Base-by-base conservation (phyloP, 352 stramenopile genomes). In the Pythium sp. region DNA sequence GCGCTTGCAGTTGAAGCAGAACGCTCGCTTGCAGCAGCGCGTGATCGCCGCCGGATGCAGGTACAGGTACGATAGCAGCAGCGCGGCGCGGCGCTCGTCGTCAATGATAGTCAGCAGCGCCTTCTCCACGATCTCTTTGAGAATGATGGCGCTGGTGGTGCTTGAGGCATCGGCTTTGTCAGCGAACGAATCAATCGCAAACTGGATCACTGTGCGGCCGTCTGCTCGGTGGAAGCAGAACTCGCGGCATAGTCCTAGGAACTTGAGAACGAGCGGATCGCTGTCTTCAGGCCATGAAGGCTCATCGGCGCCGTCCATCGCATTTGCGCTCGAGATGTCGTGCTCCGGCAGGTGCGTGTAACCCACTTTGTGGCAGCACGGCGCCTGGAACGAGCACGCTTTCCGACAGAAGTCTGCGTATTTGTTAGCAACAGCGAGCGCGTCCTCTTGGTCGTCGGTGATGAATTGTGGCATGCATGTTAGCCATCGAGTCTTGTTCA, bases 1-100 rank as follows among this genome's bases (percentile, higher is more conserved):
- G 61, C 76, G 74, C 56, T 87, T 87, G 72, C 79, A 85, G 69
- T 87, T 85, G 64, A 85, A 85, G 46, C 77, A 87, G 59, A 78
- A 68, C 6, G 63, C 54, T 5, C 32, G 2, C 0, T 71, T 62
- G 28, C 76, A 85, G 69, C 77, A 85, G 3, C 72, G 71, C 62
- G 71, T 82, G 36, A 72, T 62, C 26, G 70, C 75, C 38, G 70
- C 41, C 11, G 73, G 79, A 26, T 77, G 67, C 22, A 73, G 61
- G 49, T 69, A 74, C 38, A 79, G 57, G 41, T 74, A 78, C 32
- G 65, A 38, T 12, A 87, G 58, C 58, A 87, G 63, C 32, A 87
- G 64, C 43, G 77, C 70, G 20, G 79, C 79, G 57, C 79, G 73
- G 2, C 77, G 72, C 60, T 85, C 77, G 46, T 81, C 74, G 36